These are phyloP conservation scores for Agastache rugosa DNA, from an alignment of 257 asterid genomes.

Conservation along the genomic window DNA sequence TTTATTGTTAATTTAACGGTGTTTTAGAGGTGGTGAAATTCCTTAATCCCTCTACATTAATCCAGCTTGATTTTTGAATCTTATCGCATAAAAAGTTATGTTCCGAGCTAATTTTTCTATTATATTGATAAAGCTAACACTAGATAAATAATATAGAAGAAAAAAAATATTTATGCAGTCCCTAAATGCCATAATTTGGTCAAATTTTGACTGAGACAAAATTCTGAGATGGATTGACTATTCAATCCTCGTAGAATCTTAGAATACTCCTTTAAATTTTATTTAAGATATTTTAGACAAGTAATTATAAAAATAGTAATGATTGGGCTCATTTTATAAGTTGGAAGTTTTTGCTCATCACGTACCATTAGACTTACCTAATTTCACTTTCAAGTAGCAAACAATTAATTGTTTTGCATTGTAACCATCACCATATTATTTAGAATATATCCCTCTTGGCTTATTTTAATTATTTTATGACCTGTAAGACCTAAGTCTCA, in stretches of 20 bases:
- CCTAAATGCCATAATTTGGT: neutral
- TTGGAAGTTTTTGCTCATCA: conserved; percentile 13
- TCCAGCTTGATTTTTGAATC: too few species aligned
- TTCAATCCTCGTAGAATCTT: conserved; percentile 8
- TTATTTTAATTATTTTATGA: conserved; percentile 23
- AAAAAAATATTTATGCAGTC: neutral
- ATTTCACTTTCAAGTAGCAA: conserved; percentile 19
- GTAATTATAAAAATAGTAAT: conserved; percentile 13
- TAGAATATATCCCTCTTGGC: conserved; percentile 4
- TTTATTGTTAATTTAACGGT: too few species aligned
- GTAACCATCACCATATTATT: conserved; percentile 28
- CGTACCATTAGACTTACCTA: conserved; percentile 16
- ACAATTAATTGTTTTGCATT: conserved; percentile 18
- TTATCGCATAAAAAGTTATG: too few species aligned
- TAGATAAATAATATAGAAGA: neutral
- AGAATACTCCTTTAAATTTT: neutral
- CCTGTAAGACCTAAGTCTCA: conserved; percentile 13
- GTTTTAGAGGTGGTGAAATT: too few species aligned
- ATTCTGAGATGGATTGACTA: neutral
- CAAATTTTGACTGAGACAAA: conserved; percentile 14
- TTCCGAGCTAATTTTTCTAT: too few species aligned
- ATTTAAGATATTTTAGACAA: neutral
- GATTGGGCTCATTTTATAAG: conserved; percentile 16
- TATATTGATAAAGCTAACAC: too few species aligned
- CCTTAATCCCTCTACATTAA: too few species aligned